Evolutionary conservation across 305 asterid species (phyloP).

Genomic region (Rubia balearica): DNA sequence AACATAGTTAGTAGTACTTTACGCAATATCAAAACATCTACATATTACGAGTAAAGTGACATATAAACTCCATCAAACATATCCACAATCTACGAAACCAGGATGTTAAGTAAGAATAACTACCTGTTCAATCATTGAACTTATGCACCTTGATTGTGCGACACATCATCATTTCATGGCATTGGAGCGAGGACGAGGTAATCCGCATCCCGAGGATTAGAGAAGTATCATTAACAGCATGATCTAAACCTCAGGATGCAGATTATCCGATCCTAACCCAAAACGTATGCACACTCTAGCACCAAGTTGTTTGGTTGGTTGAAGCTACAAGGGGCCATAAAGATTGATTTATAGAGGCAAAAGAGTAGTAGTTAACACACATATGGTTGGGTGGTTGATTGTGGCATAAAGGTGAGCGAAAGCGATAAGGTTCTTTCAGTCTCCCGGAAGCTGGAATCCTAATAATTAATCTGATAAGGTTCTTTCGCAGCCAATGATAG

Average conservation of each 20-base stretch:
- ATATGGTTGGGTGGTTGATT: slow-evolving; percentile 7
- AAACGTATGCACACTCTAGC: slow-evolving; percentile 9
- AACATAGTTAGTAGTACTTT: too few species aligned
- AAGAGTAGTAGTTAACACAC: neutral
- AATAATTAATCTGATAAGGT: slow-evolving; percentile 13
- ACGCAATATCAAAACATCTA: too few species aligned
- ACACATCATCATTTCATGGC: neutral
- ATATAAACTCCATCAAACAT: too few species aligned
- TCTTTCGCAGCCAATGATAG: slow-evolving; percentile 20
- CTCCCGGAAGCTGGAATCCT: slow-evolving; percentile 16
- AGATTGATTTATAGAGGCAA: slow-evolving; percentile 25
- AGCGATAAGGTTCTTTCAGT: slow-evolving; percentile 21
- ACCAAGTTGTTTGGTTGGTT: neutral
- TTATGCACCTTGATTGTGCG: too few species aligned
- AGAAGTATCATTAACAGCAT: neutral
- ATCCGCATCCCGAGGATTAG: slow-evolving; percentile 67
- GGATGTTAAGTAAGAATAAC: too few species aligned
- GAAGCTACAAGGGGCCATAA: neutral
- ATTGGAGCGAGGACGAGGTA: slow-evolving; percentile 40
- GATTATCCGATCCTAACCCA: slow-evolving; percentile 35
- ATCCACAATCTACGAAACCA: too few species aligned
- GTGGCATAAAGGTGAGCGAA: slow-evolving; percentile 11
- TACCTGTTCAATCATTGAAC: too few species aligned
- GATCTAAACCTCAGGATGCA: slow-evolving; percentile 65
- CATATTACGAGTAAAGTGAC: too few species aligned